Conservation (phyloP, 306 rosid genomes). For the Casuarina glauca region DNA sequence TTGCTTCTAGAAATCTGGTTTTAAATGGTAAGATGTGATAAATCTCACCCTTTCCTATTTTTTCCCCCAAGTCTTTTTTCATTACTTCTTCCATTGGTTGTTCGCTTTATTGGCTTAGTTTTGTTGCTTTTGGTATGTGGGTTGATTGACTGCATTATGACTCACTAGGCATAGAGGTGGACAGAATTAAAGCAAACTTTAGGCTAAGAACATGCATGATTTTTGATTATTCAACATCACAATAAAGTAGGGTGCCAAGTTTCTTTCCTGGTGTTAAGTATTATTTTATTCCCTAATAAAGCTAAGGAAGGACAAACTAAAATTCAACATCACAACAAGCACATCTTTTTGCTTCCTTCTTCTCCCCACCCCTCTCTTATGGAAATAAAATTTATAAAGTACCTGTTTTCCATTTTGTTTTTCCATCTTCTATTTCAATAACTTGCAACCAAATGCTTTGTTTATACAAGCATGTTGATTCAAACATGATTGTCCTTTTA, state of each 20-base stretch:
- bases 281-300: neutral
- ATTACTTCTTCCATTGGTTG: neutral
- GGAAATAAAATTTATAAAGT: too few relatives aligned
- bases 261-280: neutral
- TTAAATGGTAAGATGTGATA: slow-evolving; percentile 58
- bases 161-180: neutral
- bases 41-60: slow-evolving; percentile 15
- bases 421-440: too few relatives aligned
- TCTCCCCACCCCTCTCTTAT: too few relatives aligned
- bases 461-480: too few relatives aligned
- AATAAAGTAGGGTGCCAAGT: neutral
- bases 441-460: too few relatives aligned
- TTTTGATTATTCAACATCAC: neutral
- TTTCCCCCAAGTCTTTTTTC: neutral
- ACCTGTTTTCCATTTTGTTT: too few relatives aligned
- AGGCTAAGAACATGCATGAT: neutral
- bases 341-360: too few relatives aligned
- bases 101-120: neutral
- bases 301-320: neutral
- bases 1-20: slow-evolving; percentile 59
- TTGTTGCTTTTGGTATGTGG: neutral
- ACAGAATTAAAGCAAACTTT: neutral
- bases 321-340: too few relatives aligned
- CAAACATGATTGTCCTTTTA: too few relatives aligned
- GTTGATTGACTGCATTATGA: neutral